Base-by-base conservation (phyloP, 768 basidiomycete species). In the Tricholoma furcatifolium region DNA sequence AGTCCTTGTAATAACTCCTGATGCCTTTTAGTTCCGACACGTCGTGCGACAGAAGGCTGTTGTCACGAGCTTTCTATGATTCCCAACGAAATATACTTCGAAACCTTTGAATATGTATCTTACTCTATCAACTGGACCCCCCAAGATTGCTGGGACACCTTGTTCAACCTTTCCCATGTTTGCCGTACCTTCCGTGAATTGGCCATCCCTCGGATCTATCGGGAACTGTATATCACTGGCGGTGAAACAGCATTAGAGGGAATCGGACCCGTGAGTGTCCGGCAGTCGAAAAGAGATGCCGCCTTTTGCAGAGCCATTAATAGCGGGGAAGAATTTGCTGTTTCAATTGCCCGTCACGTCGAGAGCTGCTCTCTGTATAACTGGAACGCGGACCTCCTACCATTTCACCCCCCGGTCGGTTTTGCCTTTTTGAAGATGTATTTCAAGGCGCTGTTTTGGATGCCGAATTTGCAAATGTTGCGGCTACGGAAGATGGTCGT, bases 21-120 rank as follows among this genome's bases (percentile, higher is more conserved):
- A 4, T 27, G 27, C 27, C 7, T 27, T 7, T 27, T 3, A 27
- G 4, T 27, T 7, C 27, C 27, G 27, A 3, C 27, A 27, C 27
- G 27, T 27, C 27, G 17, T 35, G 18, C 44, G 15, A 4, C 10
- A 35, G 17, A 34, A 41, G 39, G 21, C 41, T 23, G 34, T 6
- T 27, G 27, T 7, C 27, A 27, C 27, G 27, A n/a, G 7, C 7
- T 49, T 5, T 21, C 43, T 15, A 58, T 66, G 5, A 67, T 81
- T 49, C 78, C 78, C 2, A 71, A 68, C 53, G 78, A 80, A 53
- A 65, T 80, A 17, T 79, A 78, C 47, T 54, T 71, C 4, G 59
- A 67, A 46, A 75, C 79, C n/a, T 68, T 77, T 40, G 66, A 65
- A n/a, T 60, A 62, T 31, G 38, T 78, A 4, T 57, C 55, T 31